These are phyloP conservation scores for Gonium pectorale DNA, from an alignment of 139 green algal genomes.

Conservation along the genomic window DNA sequence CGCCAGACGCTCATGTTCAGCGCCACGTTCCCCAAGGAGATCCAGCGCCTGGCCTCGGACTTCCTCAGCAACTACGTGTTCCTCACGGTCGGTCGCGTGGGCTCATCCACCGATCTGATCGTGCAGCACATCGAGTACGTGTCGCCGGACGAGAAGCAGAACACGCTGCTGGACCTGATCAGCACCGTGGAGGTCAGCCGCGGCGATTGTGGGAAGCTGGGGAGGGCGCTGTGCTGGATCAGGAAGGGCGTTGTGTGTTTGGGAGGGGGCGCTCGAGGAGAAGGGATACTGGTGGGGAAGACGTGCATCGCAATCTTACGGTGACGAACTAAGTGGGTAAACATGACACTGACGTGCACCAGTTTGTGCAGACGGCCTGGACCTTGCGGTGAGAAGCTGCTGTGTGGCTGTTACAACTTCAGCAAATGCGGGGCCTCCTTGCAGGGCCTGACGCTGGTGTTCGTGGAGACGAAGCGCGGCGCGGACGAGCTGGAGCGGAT, in stretches of 20 bases:
- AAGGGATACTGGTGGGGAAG: no score
- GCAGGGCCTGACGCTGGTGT: conserved; percentile 94
- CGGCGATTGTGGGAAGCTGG: no score
- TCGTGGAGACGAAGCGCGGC: conserved; percentile 98
- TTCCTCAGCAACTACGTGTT: conserved; percentile 99
- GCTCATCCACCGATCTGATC: conserved; percentile 97
- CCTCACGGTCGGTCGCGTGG: conserved; percentile 95
- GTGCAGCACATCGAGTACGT: conserved; percentile 93
- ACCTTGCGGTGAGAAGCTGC: neutral
- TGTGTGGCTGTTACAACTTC: neutral
- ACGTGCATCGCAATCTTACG: no score
- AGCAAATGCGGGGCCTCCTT: no score
- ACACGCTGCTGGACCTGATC: conserved; percentile 95
- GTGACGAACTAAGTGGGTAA: no score
- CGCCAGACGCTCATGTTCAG: conserved; percentile 97
- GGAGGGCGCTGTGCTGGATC: no score
- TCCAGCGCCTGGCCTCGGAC: conserved; percentile 91
- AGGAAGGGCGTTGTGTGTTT: no score
- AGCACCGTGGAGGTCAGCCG: conserved; percentile 82
- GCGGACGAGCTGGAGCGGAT: conserved; percentile 97
- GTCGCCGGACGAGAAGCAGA: conserved; percentile 84
- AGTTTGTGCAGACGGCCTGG: no score
- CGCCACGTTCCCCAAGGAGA: conserved; percentile 97
- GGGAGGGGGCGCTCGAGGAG: no score
- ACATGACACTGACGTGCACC: no score